Evolutionary conservation across 495 filamentous ascomycete species (phyloP), one percentile per base, ranked within the genome.

Genomic region (Aspergillus hancockii): DNA sequence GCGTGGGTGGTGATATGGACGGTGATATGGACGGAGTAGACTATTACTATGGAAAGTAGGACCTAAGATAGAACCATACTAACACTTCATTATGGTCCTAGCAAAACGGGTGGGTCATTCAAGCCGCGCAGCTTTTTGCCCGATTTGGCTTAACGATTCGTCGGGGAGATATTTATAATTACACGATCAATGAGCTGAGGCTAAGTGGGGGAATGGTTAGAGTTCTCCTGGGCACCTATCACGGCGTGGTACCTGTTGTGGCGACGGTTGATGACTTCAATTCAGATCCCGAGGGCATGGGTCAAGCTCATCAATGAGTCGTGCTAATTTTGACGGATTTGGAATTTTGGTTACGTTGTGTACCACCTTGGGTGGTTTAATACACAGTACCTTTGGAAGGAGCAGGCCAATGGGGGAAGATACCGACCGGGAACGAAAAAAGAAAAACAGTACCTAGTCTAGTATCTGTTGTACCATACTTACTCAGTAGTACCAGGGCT

Each of bases 281-380:
- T 45, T 21, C 41, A 45, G 41, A 45, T 45, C 41, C 41, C 41
- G 41, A 45, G 41, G 3, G n/a, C 41, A 45, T 45, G 41, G 41
- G 14, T 45, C 41, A 45, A n/a, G 3, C 12, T n/a, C 36, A 40
- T 40, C 12, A 40, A 4, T 40, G 3, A 40, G 36, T 40, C 36
- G 36, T 40, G 16, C 16, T n/a, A n/a, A 40, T 2, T 40, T 40
- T 40, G n/a, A 40, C 36, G 12, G 36, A n/a, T 40, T 40, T 40
- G 36, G 36, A 13, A 40, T 40, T 9, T 40, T 40, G 36, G 10
- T 13, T 40, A 40, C 36, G 3, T n/a, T 40, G 10, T 2, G 36
- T 40, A 40, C 16, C 12, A 13, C 16, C n/a, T n/a, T n/a, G 36
- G 36, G 36, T n/a, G n/a, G n/a, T n/a, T 32, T 32, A 32, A 32